Conservation (phyloP, 78 protist genomes). For the Diacronema lutheri region DNA sequence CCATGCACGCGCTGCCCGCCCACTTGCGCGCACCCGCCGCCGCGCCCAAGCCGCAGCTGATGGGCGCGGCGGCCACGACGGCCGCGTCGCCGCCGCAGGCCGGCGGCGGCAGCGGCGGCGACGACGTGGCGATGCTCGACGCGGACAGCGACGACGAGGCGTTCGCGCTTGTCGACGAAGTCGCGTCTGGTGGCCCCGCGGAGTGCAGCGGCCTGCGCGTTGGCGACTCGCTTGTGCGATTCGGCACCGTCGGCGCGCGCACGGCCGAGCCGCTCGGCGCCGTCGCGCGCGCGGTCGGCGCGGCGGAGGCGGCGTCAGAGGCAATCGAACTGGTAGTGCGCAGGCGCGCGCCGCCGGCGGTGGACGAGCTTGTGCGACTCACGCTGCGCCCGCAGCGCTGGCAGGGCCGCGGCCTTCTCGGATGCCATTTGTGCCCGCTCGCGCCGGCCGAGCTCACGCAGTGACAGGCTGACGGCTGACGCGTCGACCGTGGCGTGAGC, state of each 20-base stretch:
- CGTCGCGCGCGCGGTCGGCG: not conserved
- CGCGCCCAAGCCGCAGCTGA: too few relatives aligned
- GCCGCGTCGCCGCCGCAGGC: not conserved
- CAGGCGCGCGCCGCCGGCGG: not conserved
- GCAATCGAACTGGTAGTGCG: not conserved
- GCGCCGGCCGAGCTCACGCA: too few relatives aligned
- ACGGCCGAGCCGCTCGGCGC: not conserved
- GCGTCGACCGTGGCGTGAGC: too few relatives aligned
- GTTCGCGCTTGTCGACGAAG: not conserved
- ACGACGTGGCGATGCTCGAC: too few relatives aligned
- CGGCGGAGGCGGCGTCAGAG: not conserved
- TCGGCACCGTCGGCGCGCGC: not conserved
- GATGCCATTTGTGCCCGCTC: not conserved
- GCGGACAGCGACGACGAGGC: not conserved
- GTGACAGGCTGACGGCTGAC: too few relatives aligned
- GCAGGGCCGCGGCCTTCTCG: not conserved
- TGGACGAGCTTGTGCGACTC: too few relatives aligned
- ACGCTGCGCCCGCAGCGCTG: not conserved
- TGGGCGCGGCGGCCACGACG: not conserved
- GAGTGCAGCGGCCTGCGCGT: not conserved
- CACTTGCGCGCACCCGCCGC: not conserved
- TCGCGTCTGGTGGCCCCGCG: not conserved
- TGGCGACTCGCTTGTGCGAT: not conserved
- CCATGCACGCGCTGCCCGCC: not conserved
- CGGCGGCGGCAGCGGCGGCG: not conserved